Conservation (phyloP, 148 eudicot genomes). For the Silene latifolia region DNA sequence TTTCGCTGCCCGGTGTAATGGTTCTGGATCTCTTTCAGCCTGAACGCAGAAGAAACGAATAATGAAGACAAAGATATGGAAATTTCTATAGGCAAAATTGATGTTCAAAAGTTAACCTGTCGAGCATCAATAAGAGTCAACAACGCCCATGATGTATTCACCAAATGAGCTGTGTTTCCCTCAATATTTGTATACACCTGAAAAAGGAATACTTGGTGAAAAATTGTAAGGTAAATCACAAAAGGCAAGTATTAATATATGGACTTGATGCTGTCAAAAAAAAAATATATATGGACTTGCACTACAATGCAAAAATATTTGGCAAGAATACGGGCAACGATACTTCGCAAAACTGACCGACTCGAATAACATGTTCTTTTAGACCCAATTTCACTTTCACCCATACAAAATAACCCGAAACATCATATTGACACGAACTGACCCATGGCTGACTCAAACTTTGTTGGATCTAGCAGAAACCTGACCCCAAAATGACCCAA, state of each 20-base stretch:
- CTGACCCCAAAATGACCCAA: neutral
- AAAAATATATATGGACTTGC: neutral
- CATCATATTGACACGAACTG: neutral
- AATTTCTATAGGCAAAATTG: neutral
- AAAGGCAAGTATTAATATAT: neutral
- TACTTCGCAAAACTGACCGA: neutral
- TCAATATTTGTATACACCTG: slow-evolving; percentile 61
- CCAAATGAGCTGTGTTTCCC: slow-evolving; percentile 51
- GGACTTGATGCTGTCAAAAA: no score
- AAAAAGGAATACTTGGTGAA: neutral
- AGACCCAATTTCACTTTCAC: neutral
- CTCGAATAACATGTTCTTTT: neutral
- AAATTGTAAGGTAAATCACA: slow-evolving; percentile 1
- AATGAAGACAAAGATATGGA: neutral
- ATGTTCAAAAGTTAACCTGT: slow-evolving; percentile 36
- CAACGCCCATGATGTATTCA: slow-evolving; percentile 72
- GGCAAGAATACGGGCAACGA: neutral
- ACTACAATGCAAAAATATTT: neutral
- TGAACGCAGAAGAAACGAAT: slow-evolving; percentile 20
- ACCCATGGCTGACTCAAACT: no score
- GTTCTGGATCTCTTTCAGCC: slow-evolving; percentile 68
- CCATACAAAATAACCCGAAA: neutral
- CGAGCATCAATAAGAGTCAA: slow-evolving; percentile 56
- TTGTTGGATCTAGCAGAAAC: no score
- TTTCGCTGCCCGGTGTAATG: slow-evolving; percentile 80